Evolutionary conservation across 306 rosid species (phyloP), one percentile per base, ranked within the genome.

Genomic region (Prinsepia uniflora): DNA sequence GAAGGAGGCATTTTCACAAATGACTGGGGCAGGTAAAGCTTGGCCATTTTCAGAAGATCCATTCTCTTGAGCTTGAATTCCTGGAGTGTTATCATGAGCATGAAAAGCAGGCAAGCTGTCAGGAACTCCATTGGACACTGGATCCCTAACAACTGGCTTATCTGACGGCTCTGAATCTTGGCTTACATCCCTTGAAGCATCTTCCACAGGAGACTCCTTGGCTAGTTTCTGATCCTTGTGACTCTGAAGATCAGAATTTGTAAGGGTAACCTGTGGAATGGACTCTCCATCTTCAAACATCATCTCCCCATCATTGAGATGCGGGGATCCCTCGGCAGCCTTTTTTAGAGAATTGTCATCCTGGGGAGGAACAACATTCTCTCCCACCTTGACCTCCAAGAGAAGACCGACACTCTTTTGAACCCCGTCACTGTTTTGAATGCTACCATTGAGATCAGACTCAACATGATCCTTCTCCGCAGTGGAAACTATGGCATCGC

Each of bases 401-500:
- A 39, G 6, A 62, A 36, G 15, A 22, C 47, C 30, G 42, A 19
- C 75, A 56, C 4, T 56, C 13, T 46, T 12, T 46, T 46, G 50
- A 56, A 56, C 40, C 24, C 17, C 3, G 19, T 60, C 67, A 34
- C 30, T 60, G 42, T 56, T 22, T 24, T 56, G 61, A 56, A 56
- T 7, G 36, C 14, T 22, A 10, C 70, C 65, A 20, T 41, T 56
- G 53, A 71, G 90, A 83, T 89, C 90, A 71, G 85, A 45, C 2
- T n/a, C 79, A 71, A 7, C 53, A 55, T 77, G 77, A 74, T 70
- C 75, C 22, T 40, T 61, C 36, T 30, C 36, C 36, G 36, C 36
- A 3, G 36, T 30, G 36, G 40, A 47, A 19, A 78, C 68, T 6
- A 69, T 63, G 58, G 48, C 82, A 12, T 78, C 83, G 48, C 45